Base-by-base conservation (phyloP, 78 protist species). In the Dictyostelium capitatum region DNA sequence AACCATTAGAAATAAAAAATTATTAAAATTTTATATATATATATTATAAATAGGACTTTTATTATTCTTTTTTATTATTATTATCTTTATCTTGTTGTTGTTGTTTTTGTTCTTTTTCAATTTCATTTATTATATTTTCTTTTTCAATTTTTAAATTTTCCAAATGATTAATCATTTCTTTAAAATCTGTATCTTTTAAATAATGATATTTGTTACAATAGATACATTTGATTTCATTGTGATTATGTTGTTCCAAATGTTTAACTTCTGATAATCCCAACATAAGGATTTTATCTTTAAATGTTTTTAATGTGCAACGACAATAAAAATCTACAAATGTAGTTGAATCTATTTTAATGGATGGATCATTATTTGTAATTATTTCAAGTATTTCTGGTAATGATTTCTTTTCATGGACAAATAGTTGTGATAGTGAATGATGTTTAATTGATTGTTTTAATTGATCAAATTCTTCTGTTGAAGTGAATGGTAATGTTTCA, bases 241-340 rank as follows among this genome's bases (percentile, higher is more conserved):
- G 92, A 14, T 87, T 74, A 46, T 87, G 77, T 50, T 74, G 28
- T 77, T 74, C 54, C 3, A 87, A 15, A 30, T 54, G 79, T 57
- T 64, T 74, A 7, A 87, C 23, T 43, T 87, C 92, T 7, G 64
- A 46, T 12, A 77, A 28, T 17, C 92, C 92, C 8, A 87, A 50
- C 17, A 79, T 64, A 7, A 64, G 1, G 8, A 87, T 25, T 64
- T 48, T 74, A 51, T 23, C 54, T 48, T 87, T 87, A 50, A 87
- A 87, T 17, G 92, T 41, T 50, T 74, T 87, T 1, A 77, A 57
- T 48, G 77, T 87, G 50, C 92, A 87, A 59, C 92, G 62, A 50
- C 92, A 87, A 50, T 28, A 87, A 67, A 87, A 87, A 62, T 87
- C 92, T 19, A 87, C 79, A 19, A 87, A 77, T 25, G 83, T 87